Evolutionary conservation across 768 basidiomycete species (phyloP).

Genomic region (Austroboletus festivus): DNA sequence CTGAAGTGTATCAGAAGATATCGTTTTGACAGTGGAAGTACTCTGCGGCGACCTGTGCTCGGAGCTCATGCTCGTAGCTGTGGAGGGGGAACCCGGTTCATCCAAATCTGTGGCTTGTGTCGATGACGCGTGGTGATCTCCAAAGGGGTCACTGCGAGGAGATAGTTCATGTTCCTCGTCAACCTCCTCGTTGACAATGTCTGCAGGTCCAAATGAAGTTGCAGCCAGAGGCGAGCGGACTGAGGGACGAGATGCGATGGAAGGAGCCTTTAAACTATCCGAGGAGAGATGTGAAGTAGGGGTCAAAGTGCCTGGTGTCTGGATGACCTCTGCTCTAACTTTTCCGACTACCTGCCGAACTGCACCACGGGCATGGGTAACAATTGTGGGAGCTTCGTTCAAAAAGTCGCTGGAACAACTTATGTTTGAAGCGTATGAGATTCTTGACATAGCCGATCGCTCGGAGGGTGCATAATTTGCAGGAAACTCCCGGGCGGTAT

Average conservation of each 20-base stretch:
- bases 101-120: conserved; percentile 33
- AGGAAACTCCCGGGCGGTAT: conserved; percentile 38
- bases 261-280: conserved; percentile 43
- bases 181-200: conserved; percentile 55
- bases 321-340: conserved; percentile 77
- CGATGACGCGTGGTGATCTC: conserved; percentile 46
- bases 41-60: conserved; percentile 47
- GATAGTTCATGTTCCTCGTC: conserved; percentile 30
- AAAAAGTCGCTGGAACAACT: conserved; percentile 78
- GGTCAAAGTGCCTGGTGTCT: conserved; percentile 44
- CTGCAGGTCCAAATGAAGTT: conserved; percentile 68
- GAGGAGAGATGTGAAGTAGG: conserved; percentile 25
- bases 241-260: conserved; percentile 38
- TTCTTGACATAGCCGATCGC: conserved; percentile 53
- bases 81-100: too few species aligned
- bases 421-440: conserved; percentile 71
- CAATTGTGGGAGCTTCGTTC: conserved; percentile 78
- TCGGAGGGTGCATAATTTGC: conserved; percentile 45
- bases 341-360: conserved; percentile 74
- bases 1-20: conserved; percentile 41
- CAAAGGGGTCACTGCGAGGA: conserved; percentile 53
- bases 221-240: conserved; percentile 66
- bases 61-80: conserved; percentile 43
- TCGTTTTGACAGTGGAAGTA: conserved; percentile 56
- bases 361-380: conserved; percentile 60